A percentile compares a stretch with the other conserved stretches of the same genome.
These are phyloP conservation scores for Candolleomyces eurysporus DNA, from an alignment of 768 basidiomycete species.

Conservation along the genomic window DNA sequence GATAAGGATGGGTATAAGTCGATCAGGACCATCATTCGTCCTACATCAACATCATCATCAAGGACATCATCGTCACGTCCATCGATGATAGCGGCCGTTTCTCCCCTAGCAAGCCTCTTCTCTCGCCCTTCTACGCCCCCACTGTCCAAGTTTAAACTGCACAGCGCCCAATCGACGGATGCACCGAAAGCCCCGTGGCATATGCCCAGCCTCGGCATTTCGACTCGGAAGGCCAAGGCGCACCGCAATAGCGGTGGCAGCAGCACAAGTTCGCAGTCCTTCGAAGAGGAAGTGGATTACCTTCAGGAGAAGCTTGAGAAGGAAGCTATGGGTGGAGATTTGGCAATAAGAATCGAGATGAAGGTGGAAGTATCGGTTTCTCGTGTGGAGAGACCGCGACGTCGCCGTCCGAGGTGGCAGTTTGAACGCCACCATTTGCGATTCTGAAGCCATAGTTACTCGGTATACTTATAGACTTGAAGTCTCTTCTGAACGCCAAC, in stretches of 20 bases:
- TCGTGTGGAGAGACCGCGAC: not conserved
- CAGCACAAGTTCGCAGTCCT: not conserved
- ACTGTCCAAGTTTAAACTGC: not conserved
- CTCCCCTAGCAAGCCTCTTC: not conserved
- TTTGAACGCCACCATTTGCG: too few species aligned
- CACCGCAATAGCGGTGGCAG: not conserved
- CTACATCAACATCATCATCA: not conserved
- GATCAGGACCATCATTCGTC: conserved; percentile 3
- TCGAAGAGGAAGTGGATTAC: conserved; percentile 6
- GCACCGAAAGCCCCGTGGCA: not conserved
- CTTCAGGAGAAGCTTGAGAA: conserved; percentile 5
- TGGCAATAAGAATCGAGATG: conserved; percentile 1
- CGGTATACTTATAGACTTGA: too few species aligned
- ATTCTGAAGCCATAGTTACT: too few species aligned
- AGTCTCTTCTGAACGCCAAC: too few species aligned
- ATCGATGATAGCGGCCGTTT: not conserved
- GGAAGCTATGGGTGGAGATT: not conserved
- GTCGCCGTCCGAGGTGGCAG: not conserved
- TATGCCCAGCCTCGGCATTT: not conserved
- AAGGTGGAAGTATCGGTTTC: not conserved
- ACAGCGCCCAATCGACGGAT: not conserved
- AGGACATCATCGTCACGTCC: not conserved
- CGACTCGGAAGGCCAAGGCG: not conserved
- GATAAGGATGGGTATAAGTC: conserved; percentile 2
- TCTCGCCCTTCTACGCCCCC: conserved; percentile 2